Evolutionary conservation across 163 green algal genomes (phyloP).

Genomic region (Prototheca cutis): DNA sequence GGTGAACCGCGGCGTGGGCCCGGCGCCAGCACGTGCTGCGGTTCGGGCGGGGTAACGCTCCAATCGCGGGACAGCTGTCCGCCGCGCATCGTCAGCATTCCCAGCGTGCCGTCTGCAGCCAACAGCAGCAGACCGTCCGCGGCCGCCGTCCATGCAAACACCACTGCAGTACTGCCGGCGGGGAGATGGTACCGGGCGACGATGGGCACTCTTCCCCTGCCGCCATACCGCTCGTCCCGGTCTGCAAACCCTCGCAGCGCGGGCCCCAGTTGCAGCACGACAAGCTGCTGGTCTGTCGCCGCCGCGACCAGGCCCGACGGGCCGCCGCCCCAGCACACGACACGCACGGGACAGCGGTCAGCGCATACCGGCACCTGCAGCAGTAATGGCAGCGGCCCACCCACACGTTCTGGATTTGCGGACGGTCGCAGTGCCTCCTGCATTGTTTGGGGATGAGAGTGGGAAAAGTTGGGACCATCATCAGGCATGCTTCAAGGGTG

Average conservation of each 20-base stretch:
- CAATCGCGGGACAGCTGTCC: neutral
- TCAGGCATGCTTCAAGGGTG: too few species aligned
- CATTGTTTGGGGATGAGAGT: neutral
- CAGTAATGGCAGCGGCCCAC: neutral
- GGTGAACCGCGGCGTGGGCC: neutral
- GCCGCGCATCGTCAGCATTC: slow-evolving; percentile 27
- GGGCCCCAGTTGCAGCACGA: neutral
- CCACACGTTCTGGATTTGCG: neutral
- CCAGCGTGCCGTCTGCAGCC: slow-evolving; percentile 27
- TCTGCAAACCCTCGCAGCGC: too few species aligned
- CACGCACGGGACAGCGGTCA: neutral
- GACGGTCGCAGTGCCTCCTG: too few species aligned
- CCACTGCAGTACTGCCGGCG: slow-evolving; percentile 17
- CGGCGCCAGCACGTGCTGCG: neutral
- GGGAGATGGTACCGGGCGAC: slow-evolving; percentile 7
- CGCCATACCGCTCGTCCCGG: too few species aligned
- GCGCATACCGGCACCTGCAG: neutral
- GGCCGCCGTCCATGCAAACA: slow-evolving; percentile 52
- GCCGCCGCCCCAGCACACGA: neutral
- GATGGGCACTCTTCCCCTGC: too few species aligned
- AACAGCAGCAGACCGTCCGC: slow-evolving; percentile 38
- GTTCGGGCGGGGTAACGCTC: neutral
- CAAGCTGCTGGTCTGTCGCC: neutral
- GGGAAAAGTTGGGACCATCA: too few species aligned
- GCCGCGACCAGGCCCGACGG: neutral